Percentiles rank a stretch among this genome's conserved stretches.
Evolutionary conservation across 2,329 filamentous ascomycete genomes (phyloP).

Genomic region (Neofusicoccum laricinum): DNA sequence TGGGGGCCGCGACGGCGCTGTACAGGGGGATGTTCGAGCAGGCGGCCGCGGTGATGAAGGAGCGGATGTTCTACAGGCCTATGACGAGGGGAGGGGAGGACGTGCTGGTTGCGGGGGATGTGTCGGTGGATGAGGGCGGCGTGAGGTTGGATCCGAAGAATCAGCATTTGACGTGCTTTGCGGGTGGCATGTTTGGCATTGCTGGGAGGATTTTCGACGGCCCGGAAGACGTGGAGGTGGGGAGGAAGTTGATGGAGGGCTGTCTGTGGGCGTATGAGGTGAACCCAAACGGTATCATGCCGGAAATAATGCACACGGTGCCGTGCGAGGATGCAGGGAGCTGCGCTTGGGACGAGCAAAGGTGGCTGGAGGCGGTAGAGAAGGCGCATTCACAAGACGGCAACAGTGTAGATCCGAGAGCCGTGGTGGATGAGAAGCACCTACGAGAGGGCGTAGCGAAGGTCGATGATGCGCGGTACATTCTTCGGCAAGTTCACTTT

Average conservation of each 20-base stretch:
- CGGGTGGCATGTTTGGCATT: slow-evolving; percentile 61
- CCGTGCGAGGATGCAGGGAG: slow-evolving; percentile 42
- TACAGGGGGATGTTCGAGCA: slow-evolving; percentile 59
- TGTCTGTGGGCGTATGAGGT: slow-evolving; percentile 62
- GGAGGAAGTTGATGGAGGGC: slow-evolving; percentile 56
- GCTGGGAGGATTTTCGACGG: slow-evolving; percentile 57
- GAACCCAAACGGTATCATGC: slow-evolving; percentile 59
- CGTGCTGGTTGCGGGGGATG: slow-evolving; percentile 32
- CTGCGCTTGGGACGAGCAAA: slow-evolving; percentile 55
- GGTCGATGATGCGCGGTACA: background rate
- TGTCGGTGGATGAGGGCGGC: slow-evolving; percentile 21
- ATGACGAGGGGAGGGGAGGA: slow-evolving; percentile 30
- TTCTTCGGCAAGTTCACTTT: background rate
- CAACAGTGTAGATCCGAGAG: background rate
- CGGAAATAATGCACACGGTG: slow-evolving; percentile 54
- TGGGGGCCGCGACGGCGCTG: slow-evolving; percentile 41
- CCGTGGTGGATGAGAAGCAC: background rate
- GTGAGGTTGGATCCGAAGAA: background rate
- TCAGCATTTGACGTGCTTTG: slow-evolving; percentile 55
- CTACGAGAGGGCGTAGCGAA: background rate
- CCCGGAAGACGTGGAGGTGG: slow-evolving; percentile 53
- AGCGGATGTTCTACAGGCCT: slow-evolving; percentile 50
- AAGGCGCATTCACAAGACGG: background rate
- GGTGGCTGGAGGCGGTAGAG: slow-evolving; percentile 44
- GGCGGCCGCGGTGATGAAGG: slow-evolving; percentile 41